Evolutionary conservation across 768 basidiomycete genomes (phyloP).

Genomic region (Macrolepiota fuliginosa): DNA sequence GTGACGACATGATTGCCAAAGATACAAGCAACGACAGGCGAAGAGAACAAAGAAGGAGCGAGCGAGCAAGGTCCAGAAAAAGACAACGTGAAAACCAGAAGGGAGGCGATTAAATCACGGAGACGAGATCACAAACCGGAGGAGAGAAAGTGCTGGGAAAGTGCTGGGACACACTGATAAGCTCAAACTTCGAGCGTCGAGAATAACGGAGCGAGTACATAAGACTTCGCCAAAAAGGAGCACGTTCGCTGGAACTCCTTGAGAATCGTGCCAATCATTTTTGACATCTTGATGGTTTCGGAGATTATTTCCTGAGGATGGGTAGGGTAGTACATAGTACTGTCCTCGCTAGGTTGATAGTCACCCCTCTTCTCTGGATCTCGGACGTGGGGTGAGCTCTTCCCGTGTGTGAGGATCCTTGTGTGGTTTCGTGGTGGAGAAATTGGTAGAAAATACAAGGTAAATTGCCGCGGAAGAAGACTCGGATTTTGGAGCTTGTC

Average conservation of each 20-base stretch:
- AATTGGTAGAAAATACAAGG: too few relatives aligned
- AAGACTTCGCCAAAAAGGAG: neutral
- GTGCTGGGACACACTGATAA: conserved; percentile 10
- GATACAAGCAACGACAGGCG: neutral
- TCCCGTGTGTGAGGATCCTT: too few relatives aligned
- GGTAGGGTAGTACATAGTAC: neutral
- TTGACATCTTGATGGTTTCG: neutral
- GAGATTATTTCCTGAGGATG: neutral
- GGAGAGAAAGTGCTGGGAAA: too few relatives aligned
- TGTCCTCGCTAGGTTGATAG: neutral
- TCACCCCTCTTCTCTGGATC: too few relatives aligned
- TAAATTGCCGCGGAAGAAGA: too few relatives aligned
- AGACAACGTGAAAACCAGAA: too few relatives aligned
- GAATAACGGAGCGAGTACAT: neutral
- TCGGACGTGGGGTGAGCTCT: too few relatives aligned
- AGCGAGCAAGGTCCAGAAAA: neutral
- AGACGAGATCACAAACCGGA: conserved; percentile 12
- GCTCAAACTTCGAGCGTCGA: conserved; percentile 2
- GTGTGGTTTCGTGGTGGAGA: too few relatives aligned
- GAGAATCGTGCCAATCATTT: neutral
- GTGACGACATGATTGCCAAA: neutral
- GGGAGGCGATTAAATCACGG: neutral
- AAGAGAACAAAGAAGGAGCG: neutral
- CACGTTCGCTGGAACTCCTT: neutral
- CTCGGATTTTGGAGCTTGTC: too few relatives aligned